These are phyloP conservation scores for Pulveroboletus sp. DNA, from an alignment of 768 basidiomycete genomes.

Conservation along the genomic window DNA sequence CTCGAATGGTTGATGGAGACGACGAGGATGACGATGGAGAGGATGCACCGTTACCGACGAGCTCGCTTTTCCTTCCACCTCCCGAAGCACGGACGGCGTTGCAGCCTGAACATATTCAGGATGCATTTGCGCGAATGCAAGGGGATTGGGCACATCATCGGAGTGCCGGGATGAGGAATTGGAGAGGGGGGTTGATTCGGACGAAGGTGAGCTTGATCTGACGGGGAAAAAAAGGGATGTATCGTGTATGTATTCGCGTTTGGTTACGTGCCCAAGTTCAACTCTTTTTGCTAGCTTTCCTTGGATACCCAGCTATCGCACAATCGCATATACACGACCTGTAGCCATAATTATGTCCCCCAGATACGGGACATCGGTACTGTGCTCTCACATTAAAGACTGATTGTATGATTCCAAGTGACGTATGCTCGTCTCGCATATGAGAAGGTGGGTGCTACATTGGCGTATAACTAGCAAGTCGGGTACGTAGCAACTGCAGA, in stretches of 20 bases:
- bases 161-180: slow-evolving; percentile 84
- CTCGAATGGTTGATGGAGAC: slow-evolving; percentile 44
- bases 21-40: slow-evolving; percentile 55
- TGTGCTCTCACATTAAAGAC: no score
- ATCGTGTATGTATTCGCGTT: background rate
- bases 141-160: slow-evolving; percentile 76
- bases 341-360: no score
- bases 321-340: no score
- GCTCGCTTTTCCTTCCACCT: slow-evolving; percentile 75
- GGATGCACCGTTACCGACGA: slow-evolving; percentile 62
- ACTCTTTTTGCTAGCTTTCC: no score
- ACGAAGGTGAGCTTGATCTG: slow-evolving; percentile 77
- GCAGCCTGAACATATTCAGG: slow-evolving; percentile 81
- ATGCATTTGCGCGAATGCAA: slow-evolving; percentile 89
- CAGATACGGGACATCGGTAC: no score
- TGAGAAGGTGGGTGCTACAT: no score
- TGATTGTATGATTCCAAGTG: no score
- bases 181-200: slow-evolving; percentile 79
- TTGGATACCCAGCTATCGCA: no score
- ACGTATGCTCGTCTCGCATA: no score
- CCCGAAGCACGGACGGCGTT: slow-evolving; percentile 76
- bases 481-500: no score
- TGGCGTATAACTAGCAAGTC: no score
- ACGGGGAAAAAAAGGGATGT: background rate
- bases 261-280: no score